Conservation (phyloP, 2,329 filamentous ascomycete species). For the Cladosporium phlei region DNA sequence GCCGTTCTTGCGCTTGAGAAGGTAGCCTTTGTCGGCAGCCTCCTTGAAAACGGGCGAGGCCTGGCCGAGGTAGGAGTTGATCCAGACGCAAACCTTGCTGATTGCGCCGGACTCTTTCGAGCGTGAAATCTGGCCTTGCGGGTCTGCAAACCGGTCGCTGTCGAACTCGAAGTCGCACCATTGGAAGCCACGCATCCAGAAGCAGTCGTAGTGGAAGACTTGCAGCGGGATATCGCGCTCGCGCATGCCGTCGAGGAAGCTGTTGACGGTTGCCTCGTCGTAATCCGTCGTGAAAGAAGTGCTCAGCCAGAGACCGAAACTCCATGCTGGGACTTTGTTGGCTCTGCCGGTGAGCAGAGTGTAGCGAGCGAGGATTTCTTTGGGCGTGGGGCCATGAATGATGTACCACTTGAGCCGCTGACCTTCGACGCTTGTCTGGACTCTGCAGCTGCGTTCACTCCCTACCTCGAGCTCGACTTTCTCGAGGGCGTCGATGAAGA, state of each 20-base stretch:
- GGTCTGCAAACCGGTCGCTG: slow-evolving; percentile 63
- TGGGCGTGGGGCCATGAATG: slow-evolving; percentile 66
- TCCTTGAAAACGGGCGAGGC: slow-evolving; percentile 62
- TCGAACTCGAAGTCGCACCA: slow-evolving; percentile 75
- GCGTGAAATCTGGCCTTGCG: slow-evolving; percentile 58
- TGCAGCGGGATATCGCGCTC: slow-evolving; percentile 61
- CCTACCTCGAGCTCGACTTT: slow-evolving; percentile 68
- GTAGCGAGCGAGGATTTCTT: slow-evolving; percentile 66
- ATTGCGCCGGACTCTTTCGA: slow-evolving; percentile 58
- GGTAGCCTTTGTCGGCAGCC: slow-evolving; percentile 61
- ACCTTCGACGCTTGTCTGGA: slow-evolving; percentile 64
- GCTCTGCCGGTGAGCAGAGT: slow-evolving; percentile 63
- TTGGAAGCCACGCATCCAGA: slow-evolving; percentile 71
- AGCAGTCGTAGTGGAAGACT: slow-evolving; percentile 73
- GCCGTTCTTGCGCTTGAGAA: slow-evolving; percentile 63
- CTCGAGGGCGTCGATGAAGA: slow-evolving; percentile 69
- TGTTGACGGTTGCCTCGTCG: slow-evolving; percentile 62
- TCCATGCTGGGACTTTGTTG: slow-evolving; percentile 65
- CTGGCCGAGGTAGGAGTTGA: slow-evolving; percentile 70
- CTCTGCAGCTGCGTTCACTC: slow-evolving; percentile 65
- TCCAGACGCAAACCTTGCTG: slow-evolving; percentile 67
- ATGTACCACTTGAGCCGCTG: slow-evolving; percentile 70
- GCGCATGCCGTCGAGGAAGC: slow-evolving; percentile 66
- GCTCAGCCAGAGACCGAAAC: slow-evolving; percentile 70
- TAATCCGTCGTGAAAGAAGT: slow-evolving; percentile 73